Percentiles rank a stretch among this genome's conserved stretches.
Conservation (phyloP, 345 rosid genomes). For the Rhizophora mangle region DNA sequence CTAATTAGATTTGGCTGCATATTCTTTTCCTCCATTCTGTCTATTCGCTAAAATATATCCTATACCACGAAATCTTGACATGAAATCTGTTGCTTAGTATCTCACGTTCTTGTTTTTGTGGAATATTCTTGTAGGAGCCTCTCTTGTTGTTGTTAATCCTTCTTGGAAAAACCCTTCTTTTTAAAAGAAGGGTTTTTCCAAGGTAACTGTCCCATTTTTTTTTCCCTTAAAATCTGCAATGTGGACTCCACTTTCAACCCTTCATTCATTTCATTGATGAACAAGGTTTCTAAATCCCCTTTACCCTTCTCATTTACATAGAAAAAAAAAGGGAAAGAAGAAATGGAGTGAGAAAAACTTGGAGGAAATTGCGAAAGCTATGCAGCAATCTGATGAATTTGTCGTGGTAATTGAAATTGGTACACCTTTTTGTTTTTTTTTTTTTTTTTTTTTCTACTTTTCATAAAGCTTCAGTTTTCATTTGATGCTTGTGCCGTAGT, state of each 20-base stretch:
- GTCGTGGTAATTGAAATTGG: constrained; percentile 52
- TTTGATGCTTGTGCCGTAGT: not conserved
- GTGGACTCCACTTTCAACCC: not conserved
- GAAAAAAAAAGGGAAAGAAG: constrained; percentile 59
- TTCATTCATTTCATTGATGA: not conserved
- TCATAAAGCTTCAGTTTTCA: no score
- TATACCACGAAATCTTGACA: no score
- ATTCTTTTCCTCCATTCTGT: not conserved
- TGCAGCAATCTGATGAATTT: constrained; percentile 66
- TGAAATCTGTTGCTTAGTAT: not conserved
- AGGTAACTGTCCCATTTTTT: constrained; percentile 41
- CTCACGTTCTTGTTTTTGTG: not conserved
- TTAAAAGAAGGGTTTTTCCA: constrained; percentile 20
- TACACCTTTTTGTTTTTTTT: not conserved
- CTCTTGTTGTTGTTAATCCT: constrained; percentile 66
- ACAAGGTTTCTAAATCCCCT: not conserved
- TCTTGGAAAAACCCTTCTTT: constrained; percentile 93
- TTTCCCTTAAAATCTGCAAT: not conserved
- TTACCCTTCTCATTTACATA: constrained; percentile 36
- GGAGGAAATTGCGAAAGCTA: constrained; percentile 79
- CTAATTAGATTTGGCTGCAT: not conserved
- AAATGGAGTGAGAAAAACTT: constrained; percentile 81
- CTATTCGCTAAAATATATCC: not conserved
- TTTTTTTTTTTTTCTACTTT: no score
- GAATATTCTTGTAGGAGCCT: constrained; percentile 38